phyloP scores from a whole-genome alignment of 192 early-diverging fungal species.

The Coemansia sp. region DNA sequence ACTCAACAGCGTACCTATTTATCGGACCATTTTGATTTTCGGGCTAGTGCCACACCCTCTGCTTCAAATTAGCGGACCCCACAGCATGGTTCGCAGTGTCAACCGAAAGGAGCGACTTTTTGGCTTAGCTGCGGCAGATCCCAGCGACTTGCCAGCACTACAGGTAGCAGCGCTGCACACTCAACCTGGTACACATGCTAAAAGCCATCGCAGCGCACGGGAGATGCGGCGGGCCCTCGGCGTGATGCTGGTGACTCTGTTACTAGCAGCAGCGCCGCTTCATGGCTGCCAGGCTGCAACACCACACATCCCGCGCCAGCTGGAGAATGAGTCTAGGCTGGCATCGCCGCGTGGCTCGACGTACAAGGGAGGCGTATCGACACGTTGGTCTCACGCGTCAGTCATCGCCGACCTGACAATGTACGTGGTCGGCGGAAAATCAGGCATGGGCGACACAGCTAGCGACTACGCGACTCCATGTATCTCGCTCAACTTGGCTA shows the following conservation, averaged over 20 bases:
- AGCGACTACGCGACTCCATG: conserved; percentile 34
- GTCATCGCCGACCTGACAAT: conserved; percentile 45
- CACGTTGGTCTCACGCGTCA: conserved; percentile 43
- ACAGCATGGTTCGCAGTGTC: conserved; percentile 5
- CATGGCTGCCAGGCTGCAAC: conserved; percentile 11
- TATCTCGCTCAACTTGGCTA: conserved; percentile 31
- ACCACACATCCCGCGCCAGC: not conserved
- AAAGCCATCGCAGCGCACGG: not conserved
- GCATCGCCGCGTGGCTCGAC: not conserved
- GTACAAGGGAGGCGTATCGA: conserved; percentile 20
- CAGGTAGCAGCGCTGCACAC: not conserved
- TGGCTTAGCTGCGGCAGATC: not conserved
- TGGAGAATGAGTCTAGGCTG: not conserved
- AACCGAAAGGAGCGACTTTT: not conserved
- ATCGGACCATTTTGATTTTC: not conserved
- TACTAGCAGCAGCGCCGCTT: conserved; percentile 7
- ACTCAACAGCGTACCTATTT: not conserved
- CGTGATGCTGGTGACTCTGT: conserved; percentile 15
- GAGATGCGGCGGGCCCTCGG: conserved; percentile 6
- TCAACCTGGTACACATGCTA: not conserved
- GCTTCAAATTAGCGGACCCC: not conserved
- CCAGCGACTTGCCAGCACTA: not conserved
- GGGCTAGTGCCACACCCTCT: not conserved
- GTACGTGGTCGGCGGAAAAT: conserved; percentile 47
- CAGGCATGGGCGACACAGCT: conserved; percentile 15